Base-by-base conservation (phyloP, 1,284 basidiomycete genomes). In the Rhodotorula sp. region DNA sequence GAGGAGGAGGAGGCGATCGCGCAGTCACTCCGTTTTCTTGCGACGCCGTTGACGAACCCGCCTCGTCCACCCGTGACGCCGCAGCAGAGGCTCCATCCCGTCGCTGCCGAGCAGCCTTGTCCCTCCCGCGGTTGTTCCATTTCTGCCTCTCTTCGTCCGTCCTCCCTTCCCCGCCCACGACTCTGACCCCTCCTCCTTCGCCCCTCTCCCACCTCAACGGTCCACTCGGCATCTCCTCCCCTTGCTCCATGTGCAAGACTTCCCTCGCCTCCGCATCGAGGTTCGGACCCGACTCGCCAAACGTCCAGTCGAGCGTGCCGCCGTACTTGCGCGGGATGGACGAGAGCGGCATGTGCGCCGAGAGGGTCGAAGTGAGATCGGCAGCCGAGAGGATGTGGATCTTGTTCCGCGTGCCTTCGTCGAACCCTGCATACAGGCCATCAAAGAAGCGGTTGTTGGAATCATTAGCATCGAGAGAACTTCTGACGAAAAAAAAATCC, bases 291-390 rank as follows among this genome's bases (percentile, higher is more conserved):
- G 58, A 43, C 23, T 67, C 61, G 29, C 71, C 74, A 48, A 69
- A 78, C 0, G 65, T 47, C 76, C 76, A 78, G 14, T 74, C 65
- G 56, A 78, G 73, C 1, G 49, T n/a, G 5, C 78, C 73, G 20
- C 90, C 90, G 77, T 91, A 91, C 3, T 81, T 76, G 68, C 83
- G 84, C 0, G 90, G 90, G 49, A 91, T 82, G 75, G 91, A 83
- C 58, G 84, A 76, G 2, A 82, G 79, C 58, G 87, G 80, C 43
- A 91, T 85, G 59, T 90, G 72, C 20, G 59, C 34, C 51, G 59
- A 48, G 71, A 74, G 65, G 54, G 66, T 62, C 39, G 48, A n/a
- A 60, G 65, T 51, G 58, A 76, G 81, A 7, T 54, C n/a, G 15
- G 52, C 21, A 18, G 58, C 43, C 8, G 65, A 48, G 59, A 78